Percentiles rank a stretch among this genome's conserved stretches.
Conservation (phyloP, 805 yeast species). For the Candida montana region DNA sequence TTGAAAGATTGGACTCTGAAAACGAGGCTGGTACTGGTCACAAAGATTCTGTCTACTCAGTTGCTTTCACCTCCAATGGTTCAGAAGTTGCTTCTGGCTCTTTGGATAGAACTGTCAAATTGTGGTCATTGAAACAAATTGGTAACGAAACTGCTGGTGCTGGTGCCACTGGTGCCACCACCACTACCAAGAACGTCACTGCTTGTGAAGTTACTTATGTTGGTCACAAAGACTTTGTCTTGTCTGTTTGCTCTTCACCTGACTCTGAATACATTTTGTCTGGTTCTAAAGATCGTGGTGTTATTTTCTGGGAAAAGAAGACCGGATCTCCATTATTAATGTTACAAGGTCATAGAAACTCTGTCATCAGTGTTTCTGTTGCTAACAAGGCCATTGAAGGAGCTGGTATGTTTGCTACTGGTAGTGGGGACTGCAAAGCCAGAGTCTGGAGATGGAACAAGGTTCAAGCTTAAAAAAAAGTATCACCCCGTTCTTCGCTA, state of each 20-base stretch:
- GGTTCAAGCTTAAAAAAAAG: slow-evolving; percentile 14
- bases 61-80: slow-evolving; percentile 88
- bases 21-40: slow-evolving; percentile 88
- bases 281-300: slow-evolving; percentile 96
- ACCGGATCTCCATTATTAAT: slow-evolving; percentile 89
- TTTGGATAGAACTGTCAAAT: slow-evolving; percentile 89
- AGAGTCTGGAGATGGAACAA: slow-evolving; percentile 90
- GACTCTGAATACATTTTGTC: slow-evolving; percentile 86
- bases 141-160: slow-evolving; percentile 40
- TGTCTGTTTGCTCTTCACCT: slow-evolving; percentile 91
- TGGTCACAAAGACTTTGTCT: slow-evolving; percentile 94
- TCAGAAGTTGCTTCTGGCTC: slow-evolving; percentile 92
- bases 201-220: slow-evolving; percentile 88
- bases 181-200: slow-evolving; percentile 33
- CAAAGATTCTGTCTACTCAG: slow-evolving; percentile 92
- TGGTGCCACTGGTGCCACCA: slow-evolving; percentile 27
- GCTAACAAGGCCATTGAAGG: slow-evolving; percentile 69
- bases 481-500: too few species aligned
- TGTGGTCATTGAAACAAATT: slow-evolving; percentile 80
- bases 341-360: slow-evolving; percentile 96
- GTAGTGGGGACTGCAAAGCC: slow-evolving; percentile 96
- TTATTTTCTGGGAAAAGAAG: slow-evolving; percentile 90
- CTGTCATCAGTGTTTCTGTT: slow-evolving; percentile 91
- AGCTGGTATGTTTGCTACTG: slow-evolving; percentile 90
- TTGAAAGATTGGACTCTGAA: slow-evolving; percentile 88